Conservation (phyloP, 1,284 basidiomycete genomes). For the Cutaneotrichosporon mucoides region DNA sequence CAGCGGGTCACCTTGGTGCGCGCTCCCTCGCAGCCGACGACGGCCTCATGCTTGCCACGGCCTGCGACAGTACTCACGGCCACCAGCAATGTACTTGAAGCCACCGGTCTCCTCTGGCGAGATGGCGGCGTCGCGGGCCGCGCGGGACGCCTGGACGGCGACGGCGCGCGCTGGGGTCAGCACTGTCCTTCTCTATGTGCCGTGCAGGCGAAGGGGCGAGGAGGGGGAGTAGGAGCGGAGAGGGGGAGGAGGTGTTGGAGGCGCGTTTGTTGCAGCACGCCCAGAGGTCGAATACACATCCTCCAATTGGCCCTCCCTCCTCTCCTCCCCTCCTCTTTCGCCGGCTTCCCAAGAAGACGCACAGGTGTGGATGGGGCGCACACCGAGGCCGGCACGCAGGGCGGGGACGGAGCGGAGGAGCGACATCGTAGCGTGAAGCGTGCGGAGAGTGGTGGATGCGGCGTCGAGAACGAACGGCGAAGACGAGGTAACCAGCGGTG, state of each 20-base stretch:
- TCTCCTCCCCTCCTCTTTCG: too few species aligned
- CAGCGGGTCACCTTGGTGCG: too few species aligned
- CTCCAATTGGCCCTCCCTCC: too few species aligned
- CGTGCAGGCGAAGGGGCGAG: too few species aligned
- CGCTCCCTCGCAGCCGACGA: too few species aligned
- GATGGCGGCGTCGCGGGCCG: slow-evolving; percentile 20
- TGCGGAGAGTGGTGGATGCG: slow-evolving; percentile 9
- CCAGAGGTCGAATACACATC: neutral
- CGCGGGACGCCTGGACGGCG: slow-evolving; percentile 33
- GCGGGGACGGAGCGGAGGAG: slow-evolving; percentile 30
- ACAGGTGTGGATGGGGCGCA: slow-evolving; percentile 39
- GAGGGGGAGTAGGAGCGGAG: too few species aligned
- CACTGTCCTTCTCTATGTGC: neutral
- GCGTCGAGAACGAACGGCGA: neutral
- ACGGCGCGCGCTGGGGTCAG: slow-evolving; percentile 32
- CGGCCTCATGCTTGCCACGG: too few species aligned
- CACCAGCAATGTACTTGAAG: slow-evolving; percentile 48
- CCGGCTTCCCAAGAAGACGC: slow-evolving; percentile 11
- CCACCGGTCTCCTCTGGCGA: slow-evolving; percentile 45
- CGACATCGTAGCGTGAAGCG: slow-evolving; percentile 28
- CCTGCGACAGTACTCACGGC: slow-evolving; percentile 10
- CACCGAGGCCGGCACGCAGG: slow-evolving; percentile 33
- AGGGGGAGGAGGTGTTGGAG: too few species aligned
- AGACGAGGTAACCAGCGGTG: too few species aligned
- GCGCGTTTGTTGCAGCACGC: too few species aligned